Evolutionary conservation across 805 yeast genomes (phyloP), one percentile per base, ranked within the genome.

Genomic region (Candida taoyuanica): DNA sequence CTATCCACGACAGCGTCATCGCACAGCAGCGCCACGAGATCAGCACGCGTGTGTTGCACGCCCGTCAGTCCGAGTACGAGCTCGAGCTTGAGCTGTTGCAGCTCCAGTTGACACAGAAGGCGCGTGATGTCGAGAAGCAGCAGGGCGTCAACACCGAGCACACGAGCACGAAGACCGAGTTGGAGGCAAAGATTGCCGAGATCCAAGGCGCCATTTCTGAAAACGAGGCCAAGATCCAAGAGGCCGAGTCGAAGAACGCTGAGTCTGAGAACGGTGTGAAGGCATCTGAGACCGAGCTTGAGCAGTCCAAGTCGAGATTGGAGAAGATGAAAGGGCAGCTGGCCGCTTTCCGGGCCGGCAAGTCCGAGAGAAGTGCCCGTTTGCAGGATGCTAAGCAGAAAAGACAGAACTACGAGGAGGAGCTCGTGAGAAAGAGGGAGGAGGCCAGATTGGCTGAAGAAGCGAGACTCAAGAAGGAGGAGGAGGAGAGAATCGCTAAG

Each of bases 61-160:
- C 60, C 8, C 51, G 51, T 32, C 50, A 50, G 17, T 49, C 53
- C 3, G 59, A 55, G 36, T 52, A 50, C 27, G 55, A 46, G 20
- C 29, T 53, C 8, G 39, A 49, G 29, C 28, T 52, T 7, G 55
- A 55, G 31, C 36, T 55, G 16, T 34, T 49, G 13, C 46, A 49
- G 21, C 30, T 54, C 14, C 53, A 54, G 37, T 33, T 54, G 33
- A 37, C 44, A 9, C 59, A 55, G 39, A 51, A 43, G 18, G 39
- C 39, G 13, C 56, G 58, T 43, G 56, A 51, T 11, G 20, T 53
- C n/a, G 38, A 36, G 16, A 46, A 46, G 29, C 55, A 51, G 30
- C 43, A 46, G 16, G 47, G 36, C 17, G 40, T 36, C 15, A 45
- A 46, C 29, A 17, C 38, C 13, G 52, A 43, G 29, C 52, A 48